Conservation (phyloP, 176 grass and related monocot species). For the Carex pumila region DNA sequence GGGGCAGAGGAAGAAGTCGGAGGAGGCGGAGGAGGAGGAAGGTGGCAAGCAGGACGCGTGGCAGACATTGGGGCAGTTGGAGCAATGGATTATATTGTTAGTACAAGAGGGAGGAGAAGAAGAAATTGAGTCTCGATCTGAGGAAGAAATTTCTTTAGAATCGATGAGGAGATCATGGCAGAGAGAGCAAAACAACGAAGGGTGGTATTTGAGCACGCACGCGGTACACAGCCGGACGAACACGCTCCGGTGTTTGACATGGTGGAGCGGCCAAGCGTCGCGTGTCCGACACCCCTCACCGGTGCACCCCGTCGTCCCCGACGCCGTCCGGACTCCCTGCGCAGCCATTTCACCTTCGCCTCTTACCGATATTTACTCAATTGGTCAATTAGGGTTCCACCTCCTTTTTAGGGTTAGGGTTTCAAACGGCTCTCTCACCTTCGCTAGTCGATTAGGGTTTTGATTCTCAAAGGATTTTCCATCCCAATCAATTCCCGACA, state of each 20-base stretch:
- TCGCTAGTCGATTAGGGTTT: background rate
- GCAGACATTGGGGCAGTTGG: constrained; percentile 48
- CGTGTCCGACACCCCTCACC: constrained; percentile 54
- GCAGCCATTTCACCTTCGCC: background rate
- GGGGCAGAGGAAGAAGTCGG: constrained; percentile 49
- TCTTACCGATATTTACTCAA: background rate
- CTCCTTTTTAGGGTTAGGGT: background rate
- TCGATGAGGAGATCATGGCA: constrained; percentile 55
- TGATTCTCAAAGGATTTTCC: background rate
- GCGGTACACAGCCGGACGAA: constrained; percentile 78
- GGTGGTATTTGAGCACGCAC: constrained; percentile 79
- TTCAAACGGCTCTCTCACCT: background rate
- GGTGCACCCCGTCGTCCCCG: constrained; percentile 39
- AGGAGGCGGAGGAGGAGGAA: constrained; percentile 36
- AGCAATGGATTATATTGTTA: constrained; percentile 33
- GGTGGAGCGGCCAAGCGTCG: constrained; percentile 89
- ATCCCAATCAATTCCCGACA: background rate
- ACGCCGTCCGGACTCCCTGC: background rate
- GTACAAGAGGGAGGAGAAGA: background rate
- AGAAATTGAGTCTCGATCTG: background rate
- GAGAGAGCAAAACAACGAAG: constrained; percentile 54
- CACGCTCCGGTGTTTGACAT: constrained; percentile 65
- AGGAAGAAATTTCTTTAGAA: background rate
- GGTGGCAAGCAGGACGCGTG: constrained; percentile 45
- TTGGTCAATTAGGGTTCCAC: background rate